A percentile compares a stretch with the other conserved stretches of the same genome.
These are phyloP conservation scores for Helichrysum umbraculigerum DNA, from an alignment of 129 eudicot species.

Conservation along the genomic window DNA sequence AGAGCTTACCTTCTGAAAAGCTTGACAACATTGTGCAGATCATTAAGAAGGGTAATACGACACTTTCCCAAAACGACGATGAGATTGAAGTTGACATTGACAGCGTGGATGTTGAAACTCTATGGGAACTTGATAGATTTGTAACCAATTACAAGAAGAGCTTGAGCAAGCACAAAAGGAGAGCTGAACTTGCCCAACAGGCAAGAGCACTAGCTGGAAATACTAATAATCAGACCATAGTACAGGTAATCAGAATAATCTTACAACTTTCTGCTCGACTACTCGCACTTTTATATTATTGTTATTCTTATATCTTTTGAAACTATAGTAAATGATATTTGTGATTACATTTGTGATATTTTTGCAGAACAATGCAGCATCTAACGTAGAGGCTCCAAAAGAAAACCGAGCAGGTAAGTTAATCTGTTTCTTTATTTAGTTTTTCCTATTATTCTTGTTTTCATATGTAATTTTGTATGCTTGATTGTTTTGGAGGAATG, in stretches of 20 bases:
- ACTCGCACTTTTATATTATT: not conserved
- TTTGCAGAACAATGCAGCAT: no score
- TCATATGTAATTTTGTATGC: no score
- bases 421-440: no score
- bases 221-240: constrained; percentile 25
- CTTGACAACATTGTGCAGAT: constrained; percentile 81
- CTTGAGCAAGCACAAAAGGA: constrained; percentile 82
- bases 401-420: no score
- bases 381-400: no score
- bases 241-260: constrained; percentile 29
- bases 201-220: constrained; percentile 52
- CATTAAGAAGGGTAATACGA: constrained; percentile 68
- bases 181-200: constrained; percentile 75
- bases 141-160: constrained; percentile 92
- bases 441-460: no score
- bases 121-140: constrained; percentile 97
- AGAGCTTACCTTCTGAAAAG: constrained; percentile 75
- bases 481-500: not conserved
- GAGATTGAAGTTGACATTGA: constrained; percentile 96
- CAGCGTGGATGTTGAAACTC: constrained; percentile 87
- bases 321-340: no score
- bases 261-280: not conserved
- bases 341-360: no score
- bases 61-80: constrained; percentile 68
- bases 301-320: no score